Evolutionary conservation across 2,329 filamentous ascomycete genomes (phyloP), one percentile per base, ranked within the genome.

Genomic region (Sporothrix phasma): DNA sequence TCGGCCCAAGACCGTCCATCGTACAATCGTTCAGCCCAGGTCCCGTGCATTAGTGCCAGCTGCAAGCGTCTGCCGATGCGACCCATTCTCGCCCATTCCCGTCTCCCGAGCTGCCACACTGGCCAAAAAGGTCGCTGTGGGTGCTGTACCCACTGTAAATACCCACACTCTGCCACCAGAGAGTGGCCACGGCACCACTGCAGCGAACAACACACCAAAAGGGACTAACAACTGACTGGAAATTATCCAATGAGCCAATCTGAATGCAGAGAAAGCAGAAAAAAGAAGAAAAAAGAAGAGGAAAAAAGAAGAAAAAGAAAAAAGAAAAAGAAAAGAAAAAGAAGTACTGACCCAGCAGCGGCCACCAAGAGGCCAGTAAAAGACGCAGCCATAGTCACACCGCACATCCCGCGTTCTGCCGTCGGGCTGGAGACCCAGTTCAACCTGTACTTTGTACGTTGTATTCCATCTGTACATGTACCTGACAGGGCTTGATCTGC

Each of bases 71-170:
- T 47, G 43, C 41, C 58, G 58, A 61, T 61, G 29, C 58, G 31
- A 61, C 58, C 43, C 58, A 26, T 34, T 37, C 29, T 19, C 26
- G 49, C 49, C 49, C 58, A 37, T 47, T 61, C 58, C 56, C 56
- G 56, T 45, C 58, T 49, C 43, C 58, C 58, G 58, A 37, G 58
- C n/a, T 39, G 58, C 58, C 58, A 61, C 58, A 47, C 39, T 11
- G 17, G 5, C 24, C n/a, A 46, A 10, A 22, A 4, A 22, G 34
- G 8, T 11, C 11, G 34, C 11, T 37, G 19, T 24, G 45, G 6
- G 7, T n/a, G 3, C 22, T 5, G 46, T 10, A 24, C 11, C 46
- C 24, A 29, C 46, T 17, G 22, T 43, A 29, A 19, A 24, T 58
- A 43, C 13, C 51, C 51, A 56, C 31, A 39, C 19, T 39, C 54